These are phyloP conservation scores for Teunomyces pallodes DNA, from an alignment of 805 yeast genomes.

Conservation along the genomic window DNA sequence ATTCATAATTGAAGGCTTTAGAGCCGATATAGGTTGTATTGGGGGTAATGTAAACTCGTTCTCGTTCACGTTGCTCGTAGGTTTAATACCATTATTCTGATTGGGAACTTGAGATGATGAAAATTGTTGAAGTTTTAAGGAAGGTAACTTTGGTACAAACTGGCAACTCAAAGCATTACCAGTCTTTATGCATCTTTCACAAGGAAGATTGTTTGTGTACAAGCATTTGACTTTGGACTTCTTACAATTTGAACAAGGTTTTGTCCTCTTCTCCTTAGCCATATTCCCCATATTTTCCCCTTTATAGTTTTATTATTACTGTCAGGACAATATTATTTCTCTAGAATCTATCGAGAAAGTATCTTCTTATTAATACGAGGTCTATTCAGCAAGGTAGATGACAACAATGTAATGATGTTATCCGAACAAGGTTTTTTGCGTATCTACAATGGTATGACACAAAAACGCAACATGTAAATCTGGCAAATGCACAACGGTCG, in stretches of 20 bases:
- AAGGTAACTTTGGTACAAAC: constrained; percentile 54
- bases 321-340: background rate
- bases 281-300: constrained; percentile 6
- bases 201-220: constrained; percentile 47
- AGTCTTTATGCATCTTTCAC: constrained; percentile 54
- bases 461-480: background rate
- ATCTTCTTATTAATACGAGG: background rate
- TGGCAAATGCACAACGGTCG: background rate
- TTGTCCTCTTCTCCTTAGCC: constrained; percentile 42
- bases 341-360: background rate
- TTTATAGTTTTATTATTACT: background rate
- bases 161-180: constrained; percentile 49
- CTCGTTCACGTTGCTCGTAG: background rate
- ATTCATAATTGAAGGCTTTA: background rate
- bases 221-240: constrained; percentile 62
- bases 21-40: constrained; percentile 7
- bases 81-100: background rate
- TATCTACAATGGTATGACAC: background rate
- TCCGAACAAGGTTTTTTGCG: background rate
- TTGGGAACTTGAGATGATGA: background rate
- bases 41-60: constrained; percentile 15
- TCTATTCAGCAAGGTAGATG: background rate
- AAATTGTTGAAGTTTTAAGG: constrained; percentile 24
- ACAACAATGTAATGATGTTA: background rate
- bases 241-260: constrained; percentile 65